Conservation (phyloP, 169 alveolate genomes). For the Babesia ovis region DNA sequence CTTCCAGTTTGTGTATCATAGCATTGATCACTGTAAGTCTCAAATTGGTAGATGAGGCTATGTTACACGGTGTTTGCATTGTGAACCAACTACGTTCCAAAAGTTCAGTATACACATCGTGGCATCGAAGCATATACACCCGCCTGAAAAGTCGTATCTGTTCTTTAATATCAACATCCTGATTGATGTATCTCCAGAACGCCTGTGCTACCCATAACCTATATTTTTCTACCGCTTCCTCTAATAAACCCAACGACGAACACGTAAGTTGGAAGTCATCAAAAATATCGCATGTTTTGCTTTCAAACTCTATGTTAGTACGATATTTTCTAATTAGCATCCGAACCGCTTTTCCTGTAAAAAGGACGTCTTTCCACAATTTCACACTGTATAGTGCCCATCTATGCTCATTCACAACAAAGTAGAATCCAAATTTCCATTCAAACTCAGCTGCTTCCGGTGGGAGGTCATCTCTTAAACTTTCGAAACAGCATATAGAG, state of each 20-base stretch:
- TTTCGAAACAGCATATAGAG: conserved; percentile 44
- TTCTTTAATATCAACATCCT: conserved; percentile 53
- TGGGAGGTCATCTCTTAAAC: conserved; percentile 50
- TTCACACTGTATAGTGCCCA: conserved; percentile 9
- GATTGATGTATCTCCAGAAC: conserved; percentile 69
- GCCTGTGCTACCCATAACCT: conserved; percentile 65
- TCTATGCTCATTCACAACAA: conserved; percentile 18
- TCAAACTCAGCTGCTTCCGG: conserved; percentile 70
- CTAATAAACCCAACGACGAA: conserved; percentile 53
- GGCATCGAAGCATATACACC: conserved; percentile 68
- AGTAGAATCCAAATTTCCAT: conserved; percentile 71
- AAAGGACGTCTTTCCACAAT: conserved; percentile 49
- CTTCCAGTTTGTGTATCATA: not conserved
- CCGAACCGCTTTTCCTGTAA: conserved; percentile 73
- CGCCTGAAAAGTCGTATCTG: conserved; percentile 61
- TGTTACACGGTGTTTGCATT: conserved; percentile 56
- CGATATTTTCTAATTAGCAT: conserved; percentile 48
- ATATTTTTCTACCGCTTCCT: conserved; percentile 65
- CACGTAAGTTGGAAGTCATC: conserved; percentile 22
- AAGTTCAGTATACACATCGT: conserved; percentile 63
- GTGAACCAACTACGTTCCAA: conserved; percentile 69
- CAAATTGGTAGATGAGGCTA: conserved; percentile 8
- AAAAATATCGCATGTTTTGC: conserved; percentile 10
- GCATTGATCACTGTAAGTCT: not conserved
- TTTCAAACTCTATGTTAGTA: conserved; percentile 5